A percentile compares a stretch with the other conserved stretches of the same genome.
Conservation (phyloP, 805 yeast species). For the Kazachstania viticola region DNA sequence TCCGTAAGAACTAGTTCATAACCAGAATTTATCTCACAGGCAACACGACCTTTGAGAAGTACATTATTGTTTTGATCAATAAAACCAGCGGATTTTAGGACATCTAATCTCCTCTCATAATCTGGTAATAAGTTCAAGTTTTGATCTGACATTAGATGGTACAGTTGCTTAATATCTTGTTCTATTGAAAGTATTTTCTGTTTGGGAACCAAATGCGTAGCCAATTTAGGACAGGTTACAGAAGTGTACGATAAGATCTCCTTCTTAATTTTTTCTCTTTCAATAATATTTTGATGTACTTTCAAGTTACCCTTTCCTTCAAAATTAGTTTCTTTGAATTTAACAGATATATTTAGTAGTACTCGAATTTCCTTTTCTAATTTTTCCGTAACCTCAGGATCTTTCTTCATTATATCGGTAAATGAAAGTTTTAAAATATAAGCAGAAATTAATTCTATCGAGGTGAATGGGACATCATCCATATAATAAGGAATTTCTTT, state of each 20-base stretch:
- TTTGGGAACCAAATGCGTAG: constrained; percentile 33
- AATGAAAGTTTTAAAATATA: constrained; percentile 18
- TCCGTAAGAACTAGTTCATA: constrained; percentile 88
- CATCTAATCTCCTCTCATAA: constrained; percentile 78
- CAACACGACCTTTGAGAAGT: constrained; percentile 77
- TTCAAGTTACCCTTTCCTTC: constrained; percentile 22
- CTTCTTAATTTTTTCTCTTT: constrained; percentile 18
- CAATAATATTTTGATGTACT: constrained; percentile 20
- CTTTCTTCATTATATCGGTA: constrained; percentile 19
- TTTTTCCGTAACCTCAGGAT: constrained; percentile 14
- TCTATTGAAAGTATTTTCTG: constrained; percentile 36
- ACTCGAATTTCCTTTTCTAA: constrained; percentile 15
- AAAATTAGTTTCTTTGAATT: constrained; percentile 17
- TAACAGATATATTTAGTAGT: constrained; percentile 14
- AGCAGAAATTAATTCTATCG: constrained; percentile 23
- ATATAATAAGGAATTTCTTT: constrained; percentile 20
- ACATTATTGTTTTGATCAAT: constrained; percentile 65
- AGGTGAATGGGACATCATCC: constrained; percentile 18
- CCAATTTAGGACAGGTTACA: constrained; percentile 33
- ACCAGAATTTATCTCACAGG: constrained; percentile 85
- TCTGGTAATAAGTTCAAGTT: constrained; percentile 86
- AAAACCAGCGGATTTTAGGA: constrained; percentile 66
- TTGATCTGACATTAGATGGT: constrained; percentile 66
- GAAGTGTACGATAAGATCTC: constrained; percentile 12
- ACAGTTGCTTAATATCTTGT: constrained; percentile 42